phyloP scores from a whole-genome alignment of 352 stramenopile species.

The Phytopythium mirpurense region DNA sequence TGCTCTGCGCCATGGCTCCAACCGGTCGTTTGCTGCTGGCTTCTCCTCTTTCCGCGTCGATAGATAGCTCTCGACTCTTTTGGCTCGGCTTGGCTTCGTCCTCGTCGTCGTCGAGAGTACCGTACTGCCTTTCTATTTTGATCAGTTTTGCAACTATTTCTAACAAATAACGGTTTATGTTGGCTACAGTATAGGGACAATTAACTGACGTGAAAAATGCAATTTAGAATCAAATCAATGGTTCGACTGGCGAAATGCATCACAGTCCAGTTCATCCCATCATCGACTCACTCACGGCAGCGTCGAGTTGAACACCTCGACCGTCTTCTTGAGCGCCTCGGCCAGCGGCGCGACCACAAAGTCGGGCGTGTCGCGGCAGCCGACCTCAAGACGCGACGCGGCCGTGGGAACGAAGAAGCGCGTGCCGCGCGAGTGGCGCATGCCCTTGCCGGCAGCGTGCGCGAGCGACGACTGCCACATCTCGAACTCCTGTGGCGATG shows the following conservation, averaged over 20 bases:
- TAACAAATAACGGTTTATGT: too few species aligned
- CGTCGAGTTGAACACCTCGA: slow-evolving; percentile 85
- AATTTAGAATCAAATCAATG: too few species aligned
- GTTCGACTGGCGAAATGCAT: neutral
- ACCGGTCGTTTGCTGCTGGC: neutral
- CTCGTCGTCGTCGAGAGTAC: too few species aligned
- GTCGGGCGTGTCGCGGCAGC: slow-evolving; percentile 69
- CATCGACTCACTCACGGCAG: slow-evolving; percentile 17
- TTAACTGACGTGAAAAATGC: too few species aligned
- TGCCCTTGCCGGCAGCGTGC: slow-evolving; percentile 70
- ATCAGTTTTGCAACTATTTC: too few species aligned
- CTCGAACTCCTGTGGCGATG: slow-evolving; percentile 70
- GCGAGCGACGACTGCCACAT: slow-evolving; percentile 87
- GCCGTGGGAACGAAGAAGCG: slow-evolving; percentile 82
- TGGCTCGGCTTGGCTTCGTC: too few species aligned
- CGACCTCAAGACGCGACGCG: slow-evolving; percentile 76
- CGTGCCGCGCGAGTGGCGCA: slow-evolving; percentile 76
- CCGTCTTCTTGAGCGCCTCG: slow-evolving; percentile 71
- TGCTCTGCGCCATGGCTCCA: slow-evolving; percentile 52
- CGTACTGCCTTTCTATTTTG: too few species aligned
- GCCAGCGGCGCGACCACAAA: slow-evolving; percentile 70
- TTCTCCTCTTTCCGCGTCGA: too few species aligned
- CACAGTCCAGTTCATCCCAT: too few species aligned
- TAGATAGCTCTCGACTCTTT: too few species aligned
- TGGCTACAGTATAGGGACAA: too few species aligned